Conservation (phyloP, 306 rosid genomes). For the Gleditsia sinensis region DNA sequence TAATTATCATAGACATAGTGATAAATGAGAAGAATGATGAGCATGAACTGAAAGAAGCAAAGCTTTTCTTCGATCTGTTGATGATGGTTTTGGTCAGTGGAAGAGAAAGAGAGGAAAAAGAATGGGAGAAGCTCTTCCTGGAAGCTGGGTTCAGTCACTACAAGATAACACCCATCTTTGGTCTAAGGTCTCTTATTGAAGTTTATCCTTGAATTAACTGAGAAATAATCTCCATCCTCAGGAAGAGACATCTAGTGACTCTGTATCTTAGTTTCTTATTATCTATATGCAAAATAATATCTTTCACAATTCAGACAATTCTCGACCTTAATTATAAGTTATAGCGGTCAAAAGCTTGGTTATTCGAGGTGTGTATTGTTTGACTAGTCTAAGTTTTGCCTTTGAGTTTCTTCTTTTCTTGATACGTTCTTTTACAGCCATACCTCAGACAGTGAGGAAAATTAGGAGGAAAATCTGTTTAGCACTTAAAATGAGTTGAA, state of each 20-base stretch:
- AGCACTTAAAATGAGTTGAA: too few relatives aligned
- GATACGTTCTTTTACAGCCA: background rate
- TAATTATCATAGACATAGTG: conserved; percentile 57
- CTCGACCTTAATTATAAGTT: background rate
- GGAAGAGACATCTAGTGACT: background rate
- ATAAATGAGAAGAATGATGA: conserved; percentile 40
- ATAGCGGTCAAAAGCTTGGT: background rate
- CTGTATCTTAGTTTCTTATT: background rate
- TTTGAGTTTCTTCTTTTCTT: background rate
- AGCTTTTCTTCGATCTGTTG: conserved; percentile 46
- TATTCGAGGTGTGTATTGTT: background rate
- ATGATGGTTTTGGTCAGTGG: conserved; percentile 53
- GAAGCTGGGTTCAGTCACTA: conserved; percentile 56
- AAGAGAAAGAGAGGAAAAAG: conserved; percentile 52
- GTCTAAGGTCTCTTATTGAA: conserved; percentile 58
- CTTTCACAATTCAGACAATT: background rate
- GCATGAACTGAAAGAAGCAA: conserved; percentile 33
- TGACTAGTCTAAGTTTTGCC: background rate
- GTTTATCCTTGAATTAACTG: conserved; percentile 47
- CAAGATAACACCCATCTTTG: conserved; percentile 44
- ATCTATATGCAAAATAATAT: background rate
- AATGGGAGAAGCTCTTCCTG: conserved; percentile 55
- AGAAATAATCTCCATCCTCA: background rate
- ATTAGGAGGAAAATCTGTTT: too few relatives aligned
- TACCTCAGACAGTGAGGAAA: too few relatives aligned